Evolutionary conservation across 495 filamentous ascomycete species (phyloP), one percentile per base, ranked within the genome.

Genomic region (Trichocladium uniseriatum): DNA sequence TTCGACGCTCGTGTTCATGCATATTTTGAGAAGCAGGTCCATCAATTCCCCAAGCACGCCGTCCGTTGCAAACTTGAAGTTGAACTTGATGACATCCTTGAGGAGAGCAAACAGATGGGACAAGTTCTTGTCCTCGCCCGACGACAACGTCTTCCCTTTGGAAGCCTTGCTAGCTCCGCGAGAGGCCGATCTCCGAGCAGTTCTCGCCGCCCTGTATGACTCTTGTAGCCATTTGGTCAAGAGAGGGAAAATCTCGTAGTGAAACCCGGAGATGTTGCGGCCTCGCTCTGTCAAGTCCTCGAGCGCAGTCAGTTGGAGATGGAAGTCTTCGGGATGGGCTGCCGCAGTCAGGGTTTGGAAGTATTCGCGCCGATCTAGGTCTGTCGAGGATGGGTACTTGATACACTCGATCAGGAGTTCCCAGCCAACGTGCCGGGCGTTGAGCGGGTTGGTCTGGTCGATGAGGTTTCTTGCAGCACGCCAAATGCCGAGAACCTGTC

Each of bases 41-140:
- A 98, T 76, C 42, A 98, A 63, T 8, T 65, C 59, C 45, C 76
- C 77, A 36, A 89, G 73, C 44, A 87, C 82, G 22, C 74, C 72
- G 42, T 85, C 79, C 32, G 76, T 74, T 34, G 88, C 84, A 24
- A 82, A 76, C 49, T 82, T 86, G 62, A 83, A 84, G 64, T 89
- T 91, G 66, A 91, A 83, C 55, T 84, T 89, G 65, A 92, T 82
- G 50, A 92, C 69, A 57, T 89, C 81, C n/a, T 80, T 79, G 22
- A 86, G 74, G 39, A 89, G 85, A 40, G 77, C 71, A 56, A 94
- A 85, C 6, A 94, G 67, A 47, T 80, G 75, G 37, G 73, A 73
- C 32, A 95, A 68, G 54, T 78, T 79, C 38, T 74, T 77, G 52
- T 87, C 86, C 54, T 90, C 86, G 39, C 73, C 74, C 31, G 75